Evolutionary conservation across 2,329 filamentous ascomycete genomes (phyloP), one percentile per base, ranked within the genome.

Genomic region (Ceratocystis lukuohia): DNA sequence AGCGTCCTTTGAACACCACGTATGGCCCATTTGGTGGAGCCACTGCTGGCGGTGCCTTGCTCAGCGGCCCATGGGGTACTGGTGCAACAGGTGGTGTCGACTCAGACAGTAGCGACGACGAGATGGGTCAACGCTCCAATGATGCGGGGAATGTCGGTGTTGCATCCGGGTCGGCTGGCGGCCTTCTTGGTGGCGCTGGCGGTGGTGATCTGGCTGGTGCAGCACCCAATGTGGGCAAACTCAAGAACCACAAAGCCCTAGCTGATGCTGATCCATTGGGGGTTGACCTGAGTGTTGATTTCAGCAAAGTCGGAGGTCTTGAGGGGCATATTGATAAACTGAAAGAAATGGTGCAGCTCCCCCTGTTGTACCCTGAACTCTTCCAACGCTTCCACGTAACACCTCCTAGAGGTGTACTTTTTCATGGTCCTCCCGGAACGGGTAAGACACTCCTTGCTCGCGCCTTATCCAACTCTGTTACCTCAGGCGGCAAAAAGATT

Each of bases 321-420:
- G 87, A 96, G 74, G 88, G 90, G 45, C 93, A 97, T 73, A 96
- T 99, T 73, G 91, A 96, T 73, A 91, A 96, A 75, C 81, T 99
- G 69, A 97, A 99, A 76, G 94, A 99, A 77, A 99, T 99, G 94
- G 93, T 99, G 20, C 89, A 93, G 70, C 82, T 99, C 68, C 94
- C 94, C 1, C 79, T 99, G 22, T 82, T 97, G 5, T 99, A 99
- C 72, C 94, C 94, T 0, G 94, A 99, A 75, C 85, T 97, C 53
- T 99, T 97, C 75, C 82, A 87, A 69, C 87, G 86, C 69, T 96
- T 97, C 75, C 88, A 96, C 70, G 91, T 97, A 68, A 96, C 92
- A 1, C 94, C 94, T 10, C 94, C 94, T 12, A 85, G 95, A 65
- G 94, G 94, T 74, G 95, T 99, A 1, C 77, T 99, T 68, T 99